These are phyloP conservation scores for Cordyceps farinosa DNA, from an alignment of 2,329 filamentous ascomycete genomes.

Conservation along the genomic window DNA sequence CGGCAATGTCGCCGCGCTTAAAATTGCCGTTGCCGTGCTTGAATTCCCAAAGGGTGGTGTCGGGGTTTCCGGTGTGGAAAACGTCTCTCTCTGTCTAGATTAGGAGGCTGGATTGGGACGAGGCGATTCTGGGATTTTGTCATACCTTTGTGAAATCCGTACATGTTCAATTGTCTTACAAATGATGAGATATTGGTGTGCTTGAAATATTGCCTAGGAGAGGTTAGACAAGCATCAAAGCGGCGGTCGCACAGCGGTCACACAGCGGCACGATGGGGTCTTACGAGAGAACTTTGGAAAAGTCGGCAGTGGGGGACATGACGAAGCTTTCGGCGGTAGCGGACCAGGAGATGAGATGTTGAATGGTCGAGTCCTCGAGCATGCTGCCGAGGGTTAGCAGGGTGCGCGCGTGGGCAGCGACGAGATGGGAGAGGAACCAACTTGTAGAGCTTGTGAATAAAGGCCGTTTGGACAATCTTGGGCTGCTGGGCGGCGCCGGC, in stretches of 20 bases:
- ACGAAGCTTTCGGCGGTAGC: constrained; percentile 93
- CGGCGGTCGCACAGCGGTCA: constrained; percentile 20
- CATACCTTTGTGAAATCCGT: constrained; percentile 96
- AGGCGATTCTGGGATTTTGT: background rate
- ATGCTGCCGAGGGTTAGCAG: constrained; percentile 59
- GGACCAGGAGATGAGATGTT: constrained; percentile 96
- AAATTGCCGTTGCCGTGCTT: constrained; percentile 98
- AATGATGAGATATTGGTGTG: constrained; percentile 99
- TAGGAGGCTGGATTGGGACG: background rate
- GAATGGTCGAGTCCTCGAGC: constrained; percentile 90
- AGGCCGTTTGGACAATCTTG: constrained; percentile 96
- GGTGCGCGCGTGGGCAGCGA: background rate
- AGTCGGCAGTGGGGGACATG: constrained; percentile 96
- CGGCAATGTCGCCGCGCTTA: constrained; percentile 88
- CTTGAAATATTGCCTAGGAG: constrained; percentile 91
- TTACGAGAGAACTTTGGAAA: constrained; percentile 96
- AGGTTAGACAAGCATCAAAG: constrained; percentile 1
- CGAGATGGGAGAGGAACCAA: constrained; percentile 45
- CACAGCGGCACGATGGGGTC: constrained; percentile 33
- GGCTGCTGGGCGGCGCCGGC: constrained; percentile 81
- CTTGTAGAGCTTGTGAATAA: constrained; percentile 99
- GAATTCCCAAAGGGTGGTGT: constrained; percentile 96
- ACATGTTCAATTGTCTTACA: constrained; percentile 97
- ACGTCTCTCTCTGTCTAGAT: constrained; percentile 80
- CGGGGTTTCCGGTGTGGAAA: constrained; percentile 90